These are phyloP conservation scores for Calonectria hongkongensis DNA, from an alignment of 2,329 filamentous ascomycete genomes.

Conservation along the genomic window DNA sequence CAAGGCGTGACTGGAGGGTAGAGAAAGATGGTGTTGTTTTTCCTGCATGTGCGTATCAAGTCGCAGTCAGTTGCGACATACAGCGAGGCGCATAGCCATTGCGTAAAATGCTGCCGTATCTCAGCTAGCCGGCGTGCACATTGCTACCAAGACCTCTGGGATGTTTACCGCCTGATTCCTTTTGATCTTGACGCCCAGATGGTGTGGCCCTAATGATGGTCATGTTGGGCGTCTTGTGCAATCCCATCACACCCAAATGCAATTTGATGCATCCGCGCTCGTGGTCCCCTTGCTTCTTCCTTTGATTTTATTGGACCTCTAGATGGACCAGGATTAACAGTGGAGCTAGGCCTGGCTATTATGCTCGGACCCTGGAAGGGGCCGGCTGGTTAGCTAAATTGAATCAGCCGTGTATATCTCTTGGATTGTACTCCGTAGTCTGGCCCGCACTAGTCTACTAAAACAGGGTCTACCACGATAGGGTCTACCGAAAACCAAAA, in stretches of 20 bases:
- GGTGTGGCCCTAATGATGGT: background rate
- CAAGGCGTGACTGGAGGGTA: background rate
- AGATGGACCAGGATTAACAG: slow-evolving; percentile 26
- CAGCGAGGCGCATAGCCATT: background rate
- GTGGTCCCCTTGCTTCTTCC: background rate
- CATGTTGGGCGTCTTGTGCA: background rate
- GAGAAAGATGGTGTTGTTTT: background rate
- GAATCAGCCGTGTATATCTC: background rate
- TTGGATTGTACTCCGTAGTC: background rate
- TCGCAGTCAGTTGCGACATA: background rate
- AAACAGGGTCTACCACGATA: background rate
- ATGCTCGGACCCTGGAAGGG: slow-evolving; percentile 37
- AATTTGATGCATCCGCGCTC: slow-evolving; percentile 5
- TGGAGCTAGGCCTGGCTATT: slow-evolving; percentile 34
- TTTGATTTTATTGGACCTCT: slow-evolving; percentile 35
- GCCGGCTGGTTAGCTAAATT: slow-evolving; percentile 33
- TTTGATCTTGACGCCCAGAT: background rate
- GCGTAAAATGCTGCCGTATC: slow-evolving; percentile 3
- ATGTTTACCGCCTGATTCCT: background rate
- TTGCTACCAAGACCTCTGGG: background rate
- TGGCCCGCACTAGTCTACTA: background rate
- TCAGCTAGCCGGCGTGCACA: slow-evolving; percentile 1
- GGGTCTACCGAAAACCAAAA: too few species aligned
- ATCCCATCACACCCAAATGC: background rate
- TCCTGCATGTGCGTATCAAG: background rate